These are phyloP conservation scores for Eimeria acervulina DNA, from an alignment of 169 alveolate species.

Conservation along the genomic window DNA sequence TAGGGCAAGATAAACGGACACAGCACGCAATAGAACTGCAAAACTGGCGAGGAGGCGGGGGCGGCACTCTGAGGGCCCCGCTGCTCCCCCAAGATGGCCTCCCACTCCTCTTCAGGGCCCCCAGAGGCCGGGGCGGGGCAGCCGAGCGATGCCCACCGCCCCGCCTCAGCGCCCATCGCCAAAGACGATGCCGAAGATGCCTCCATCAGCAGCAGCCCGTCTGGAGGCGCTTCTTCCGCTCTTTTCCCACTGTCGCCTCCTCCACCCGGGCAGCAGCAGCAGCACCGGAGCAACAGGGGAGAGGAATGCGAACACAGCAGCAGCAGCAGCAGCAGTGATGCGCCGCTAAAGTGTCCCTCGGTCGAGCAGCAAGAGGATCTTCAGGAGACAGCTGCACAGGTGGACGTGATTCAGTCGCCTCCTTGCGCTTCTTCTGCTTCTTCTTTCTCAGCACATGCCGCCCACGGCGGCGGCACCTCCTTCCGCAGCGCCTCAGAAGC, in stretches of 20 bases:
- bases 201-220: background rate
- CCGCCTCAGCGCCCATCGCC: background rate
- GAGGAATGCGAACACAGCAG: background rate
- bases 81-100: constrained; percentile 4
- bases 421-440: background rate
- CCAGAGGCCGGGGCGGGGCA: background rate
- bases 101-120: background rate
- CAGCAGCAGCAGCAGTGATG: background rate
- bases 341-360: background rate
- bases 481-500: background rate
- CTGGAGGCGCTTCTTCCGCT: background rate
- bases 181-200: background rate
- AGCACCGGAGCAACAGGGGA: background rate
- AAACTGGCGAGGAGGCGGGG: background rate
- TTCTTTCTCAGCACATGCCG: background rate
- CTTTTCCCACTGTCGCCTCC: background rate
- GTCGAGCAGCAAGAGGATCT: background rate
- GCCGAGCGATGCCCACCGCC: background rate
- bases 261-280: background rate
- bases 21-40: background rate
- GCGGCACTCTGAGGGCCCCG: background rate
- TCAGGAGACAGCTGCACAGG: background rate
- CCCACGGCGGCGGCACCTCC: background rate
- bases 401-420: background rate
- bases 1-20: background rate